A percentile compares a stretch with the other conserved stretches of the same genome.
Evolutionary conservation across 768 basidiomycete species (phyloP).

Genomic region (Lactarius deliciosus): DNA sequence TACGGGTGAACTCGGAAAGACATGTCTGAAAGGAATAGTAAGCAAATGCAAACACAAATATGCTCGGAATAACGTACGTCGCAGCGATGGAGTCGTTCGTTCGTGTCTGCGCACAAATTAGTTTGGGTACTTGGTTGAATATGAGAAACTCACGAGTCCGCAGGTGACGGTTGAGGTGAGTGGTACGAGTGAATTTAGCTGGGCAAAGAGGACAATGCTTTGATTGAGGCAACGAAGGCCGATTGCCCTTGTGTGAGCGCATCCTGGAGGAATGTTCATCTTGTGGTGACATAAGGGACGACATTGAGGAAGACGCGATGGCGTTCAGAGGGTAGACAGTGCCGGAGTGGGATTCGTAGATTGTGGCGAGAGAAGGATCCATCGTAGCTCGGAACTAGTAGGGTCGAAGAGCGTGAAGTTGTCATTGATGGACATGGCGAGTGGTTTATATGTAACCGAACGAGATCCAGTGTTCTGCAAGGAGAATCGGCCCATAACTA

Average conservation of each 20-base stretch:
- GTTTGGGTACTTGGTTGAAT: not conserved
- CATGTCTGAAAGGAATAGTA: constrained; percentile 45
- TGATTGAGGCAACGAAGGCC: constrained; percentile 61
- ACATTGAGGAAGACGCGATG: constrained; percentile 25
- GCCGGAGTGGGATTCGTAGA: constrained; percentile 15
- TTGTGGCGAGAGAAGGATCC: constrained; percentile 16
- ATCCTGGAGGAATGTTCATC: constrained; percentile 43
- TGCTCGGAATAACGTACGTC: constrained; percentile 41
- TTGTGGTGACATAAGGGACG: constrained; percentile 17
- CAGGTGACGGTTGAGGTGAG: constrained; percentile 64
- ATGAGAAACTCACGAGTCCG: constrained; percentile 52
- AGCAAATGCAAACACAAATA: not conserved
- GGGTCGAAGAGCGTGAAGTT: constrained; percentile 1
- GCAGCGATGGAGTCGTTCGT: constrained; percentile 61
- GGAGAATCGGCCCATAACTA: constrained; percentile 20
- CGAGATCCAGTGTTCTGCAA: not conserved
- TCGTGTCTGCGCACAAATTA: constrained; percentile 48
- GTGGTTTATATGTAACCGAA: constrained; percentile 22
- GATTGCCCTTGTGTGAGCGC: constrained; percentile 54
- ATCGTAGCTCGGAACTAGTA: constrained; percentile 1
- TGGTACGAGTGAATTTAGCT: constrained; percentile 66
- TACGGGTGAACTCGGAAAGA: constrained; percentile 65
- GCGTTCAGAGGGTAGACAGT: constrained; percentile 22
- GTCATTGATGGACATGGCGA: constrained; percentile 8
- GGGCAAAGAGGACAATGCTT: constrained; percentile 63